A percentile compares a stretch with the other conserved stretches of the same genome.
These are phyloP conservation scores for Botryotinia convoluta DNA, from an alignment of 2,329 filamentous ascomycete genomes.

Conservation along the genomic window DNA sequence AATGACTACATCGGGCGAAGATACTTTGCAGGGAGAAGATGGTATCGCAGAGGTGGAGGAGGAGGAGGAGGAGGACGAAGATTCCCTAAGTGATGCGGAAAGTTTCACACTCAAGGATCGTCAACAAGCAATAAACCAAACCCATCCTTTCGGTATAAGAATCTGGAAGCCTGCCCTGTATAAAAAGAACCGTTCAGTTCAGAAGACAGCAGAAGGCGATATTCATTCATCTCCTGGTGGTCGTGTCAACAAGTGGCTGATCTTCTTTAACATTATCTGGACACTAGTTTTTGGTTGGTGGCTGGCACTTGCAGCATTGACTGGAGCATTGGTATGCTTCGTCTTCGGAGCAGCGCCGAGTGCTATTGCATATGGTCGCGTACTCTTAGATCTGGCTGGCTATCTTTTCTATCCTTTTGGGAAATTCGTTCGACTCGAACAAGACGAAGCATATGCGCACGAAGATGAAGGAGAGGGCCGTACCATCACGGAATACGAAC, in stretches of 20 bases:
- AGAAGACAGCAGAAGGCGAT: conserved; percentile 92
- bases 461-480: conserved; percentile 94
- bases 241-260: conserved; percentile 77
- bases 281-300: conserved; percentile 94
- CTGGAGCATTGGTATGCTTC: conserved; percentile 76
- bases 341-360: conserved; percentile 76
- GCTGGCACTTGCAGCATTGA: conserved; percentile 73
- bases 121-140: conserved; percentile 97
- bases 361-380: conserved; percentile 78
- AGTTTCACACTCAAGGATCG: conserved; percentile 97
- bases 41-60: conserved; percentile 41
- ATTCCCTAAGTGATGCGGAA: conserved; percentile 81
- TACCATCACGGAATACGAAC: conserved; percentile 97
- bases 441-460: conserved; percentile 89
- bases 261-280: conserved; percentile 89
- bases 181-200: conserved; percentile 95
- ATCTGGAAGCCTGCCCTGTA: conserved; percentile 99
- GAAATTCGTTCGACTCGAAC: conserved; percentile 88
- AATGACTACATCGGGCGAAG: conserved; percentile 30
- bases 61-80: conserved; percentile 42
- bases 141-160: conserved; percentile 96
- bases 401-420: conserved; percentile 97
- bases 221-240: conserved; percentile 94
- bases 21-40: conserved; percentile 36
- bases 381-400: conserved; percentile 77